Evolutionary conservation across 495 filamentous ascomycete species (phyloP), one percentile per base, ranked within the genome.

Genomic region (Neurospora africana): DNA sequence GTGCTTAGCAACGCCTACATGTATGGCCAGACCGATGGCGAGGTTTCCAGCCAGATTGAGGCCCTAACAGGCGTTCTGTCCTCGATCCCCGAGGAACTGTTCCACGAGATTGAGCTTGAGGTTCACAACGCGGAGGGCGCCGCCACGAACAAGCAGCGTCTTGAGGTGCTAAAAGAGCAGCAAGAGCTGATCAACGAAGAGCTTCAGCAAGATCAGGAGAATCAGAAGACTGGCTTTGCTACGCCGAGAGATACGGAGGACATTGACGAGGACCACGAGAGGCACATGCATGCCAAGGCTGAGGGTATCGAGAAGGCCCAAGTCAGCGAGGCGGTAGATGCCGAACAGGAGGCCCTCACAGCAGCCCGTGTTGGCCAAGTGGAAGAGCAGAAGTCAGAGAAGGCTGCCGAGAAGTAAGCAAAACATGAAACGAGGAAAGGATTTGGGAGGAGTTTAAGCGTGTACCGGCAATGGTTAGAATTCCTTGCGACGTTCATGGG

Each of bases 81-180:
- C 36, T 93, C 91, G 68, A 98, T 99, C 73, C 95, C 95, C 5
- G 95, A 99, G 83, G 95, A 99, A 81, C 88, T 99, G 44, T 98
- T 95, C 91, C 95, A 99, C 84, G 95, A 99, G 83, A 98, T 98
- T 73, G 95, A 99, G 82, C 91, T 99, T 38, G 96, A 98, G 84
- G 94, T 98, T 35, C 93, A 98, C 85, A 96, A 91, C 72, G 93
- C 94, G 68, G 95, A 99, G 84, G 95, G 95, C 71, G 95, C 94
- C 13, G 96, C 95, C 69, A 99, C 96, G 70, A 99, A 99, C 87
- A 97, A 94, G 86, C 95, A 99, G 84, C 91, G 95, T 78, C 89
- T 99, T n/a, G 95, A 99, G 86, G 95, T 99, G 9, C 87, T 99
- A 77, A 96, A 93, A 88, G 95, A 99, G 84, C 95, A 99, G 83